These are phyloP conservation scores for Leptographium wingfieldii DNA, from an alignment of 2,329 filamentous ascomycete species.

Conservation along the genomic window DNA sequence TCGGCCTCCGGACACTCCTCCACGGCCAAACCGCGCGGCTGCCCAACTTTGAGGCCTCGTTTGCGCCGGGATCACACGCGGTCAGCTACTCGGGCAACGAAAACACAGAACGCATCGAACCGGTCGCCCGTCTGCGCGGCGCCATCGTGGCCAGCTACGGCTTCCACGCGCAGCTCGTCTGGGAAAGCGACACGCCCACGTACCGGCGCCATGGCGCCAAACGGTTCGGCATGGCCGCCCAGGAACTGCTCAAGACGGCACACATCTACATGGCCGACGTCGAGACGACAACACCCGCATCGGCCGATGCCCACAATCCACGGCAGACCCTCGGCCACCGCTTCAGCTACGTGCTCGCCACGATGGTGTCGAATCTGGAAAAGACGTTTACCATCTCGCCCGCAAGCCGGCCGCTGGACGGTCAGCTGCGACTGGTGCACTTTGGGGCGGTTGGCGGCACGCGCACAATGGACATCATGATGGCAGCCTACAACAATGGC, in stretches of 20 bases:
- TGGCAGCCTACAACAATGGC: constrained; percentile 43
- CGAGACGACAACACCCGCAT: not conserved
- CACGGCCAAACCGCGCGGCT: constrained; percentile 40
- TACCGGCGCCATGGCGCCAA: constrained; percentile 66
- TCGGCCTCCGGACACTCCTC: constrained; percentile 48
- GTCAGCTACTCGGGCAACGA: constrained; percentile 22
- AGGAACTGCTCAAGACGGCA: constrained; percentile 50
- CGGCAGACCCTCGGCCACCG: constrained; percentile 13
- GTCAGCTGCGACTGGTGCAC: constrained; percentile 56
- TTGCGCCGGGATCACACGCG: constrained; percentile 44
- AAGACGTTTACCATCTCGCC: constrained; percentile 74
- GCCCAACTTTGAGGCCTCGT: constrained; percentile 49
- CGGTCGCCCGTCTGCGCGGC: constrained; percentile 38
- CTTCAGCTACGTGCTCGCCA: constrained; percentile 67
- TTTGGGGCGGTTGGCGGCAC: constrained; percentile 57
- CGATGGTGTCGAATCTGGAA: constrained; percentile 71
- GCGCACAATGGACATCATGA: constrained; percentile 68
- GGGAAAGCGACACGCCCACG: constrained; percentile 74
- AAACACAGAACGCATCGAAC: constrained; percentile 12
- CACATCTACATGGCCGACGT: constrained; percentile 38
- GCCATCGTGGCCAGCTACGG: constrained; percentile 84
- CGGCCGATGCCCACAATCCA: not conserved
- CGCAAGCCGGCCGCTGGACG: constrained; percentile 54
- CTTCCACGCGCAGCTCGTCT: constrained; percentile 77
- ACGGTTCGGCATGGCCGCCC: constrained; percentile 75